Evolutionary conservation across 2,329 filamentous ascomycete species (phyloP).

Genomic region (Tolypocladium ophioglossoides): DNA sequence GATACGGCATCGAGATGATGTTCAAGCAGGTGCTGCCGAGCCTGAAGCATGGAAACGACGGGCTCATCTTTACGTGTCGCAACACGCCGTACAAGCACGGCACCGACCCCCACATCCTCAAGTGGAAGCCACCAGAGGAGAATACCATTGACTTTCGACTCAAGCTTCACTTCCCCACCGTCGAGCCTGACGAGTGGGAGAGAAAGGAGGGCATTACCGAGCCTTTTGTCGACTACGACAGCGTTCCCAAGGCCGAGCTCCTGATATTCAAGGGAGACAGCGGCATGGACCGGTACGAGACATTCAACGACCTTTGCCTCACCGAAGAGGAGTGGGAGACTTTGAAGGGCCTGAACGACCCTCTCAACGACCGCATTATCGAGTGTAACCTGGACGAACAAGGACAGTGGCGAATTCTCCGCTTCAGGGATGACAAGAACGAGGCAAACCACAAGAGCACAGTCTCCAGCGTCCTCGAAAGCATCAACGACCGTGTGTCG

Average conservation of each 20-base stretch:
- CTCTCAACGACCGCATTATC: slow-evolving; percentile 77
- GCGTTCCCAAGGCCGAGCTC: slow-evolving; percentile 63
- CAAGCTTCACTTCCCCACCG: slow-evolving; percentile 60
- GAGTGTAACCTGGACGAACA: slow-evolving; percentile 76
- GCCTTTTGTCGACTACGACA: slow-evolving; percentile 68
- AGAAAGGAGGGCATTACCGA: slow-evolving; percentile 53
- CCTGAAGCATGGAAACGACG: slow-evolving; percentile 88
- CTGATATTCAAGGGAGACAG: slow-evolving; percentile 55
- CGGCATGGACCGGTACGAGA: slow-evolving; percentile 43
- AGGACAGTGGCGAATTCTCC: slow-evolving; percentile 73
- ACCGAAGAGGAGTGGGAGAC: slow-evolving; percentile 72
- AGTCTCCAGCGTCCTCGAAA: slow-evolving; percentile 77
- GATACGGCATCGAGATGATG: slow-evolving; percentile 86
- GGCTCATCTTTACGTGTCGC: slow-evolving; percentile 94
- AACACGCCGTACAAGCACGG: slow-evolving; percentile 78
- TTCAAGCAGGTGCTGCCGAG: slow-evolving; percentile 76
- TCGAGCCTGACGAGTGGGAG: slow-evolving; percentile 59
- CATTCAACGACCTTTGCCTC: slow-evolving; percentile 58
- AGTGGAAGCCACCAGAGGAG: slow-evolving; percentile 94
- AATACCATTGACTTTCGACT: slow-evolving; percentile 92
- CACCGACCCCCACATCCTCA: slow-evolving; percentile 87
- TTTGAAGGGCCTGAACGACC: slow-evolving; percentile 62
- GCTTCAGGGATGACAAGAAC: slow-evolving; percentile 85
- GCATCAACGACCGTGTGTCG: slow-evolving; percentile 76
- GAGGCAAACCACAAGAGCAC: slow-evolving; percentile 84